Percentiles rank a stretch among this genome's conserved stretches.
These are phyloP conservation scores for Fusarium coicis DNA, from an alignment of 2,329 filamentous ascomycete species.

Conservation along the genomic window DNA sequence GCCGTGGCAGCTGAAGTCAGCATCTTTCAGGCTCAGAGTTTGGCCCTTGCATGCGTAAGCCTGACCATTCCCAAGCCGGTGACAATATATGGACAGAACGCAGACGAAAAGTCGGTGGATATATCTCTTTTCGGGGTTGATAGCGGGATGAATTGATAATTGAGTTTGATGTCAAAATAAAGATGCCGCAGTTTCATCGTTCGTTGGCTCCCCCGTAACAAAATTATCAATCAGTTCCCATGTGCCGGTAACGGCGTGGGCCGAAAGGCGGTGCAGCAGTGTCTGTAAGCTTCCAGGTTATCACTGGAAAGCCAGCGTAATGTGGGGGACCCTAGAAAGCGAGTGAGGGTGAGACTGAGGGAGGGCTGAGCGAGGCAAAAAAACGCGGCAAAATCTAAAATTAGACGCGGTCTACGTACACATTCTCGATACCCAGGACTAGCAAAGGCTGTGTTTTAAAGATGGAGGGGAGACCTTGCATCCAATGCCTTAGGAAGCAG, in stretches of 20 bases:
- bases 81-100: not conserved
- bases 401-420: slow-evolving; percentile 31
- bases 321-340: not conserved
- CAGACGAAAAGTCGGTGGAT: not conserved
- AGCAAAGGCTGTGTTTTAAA: slow-evolving; percentile 33
- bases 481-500: too few species aligned
- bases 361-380: slow-evolving; percentile 40
- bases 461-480: slow-evolving; percentile 31
- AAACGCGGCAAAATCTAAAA: slow-evolving; percentile 38
- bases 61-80: not conserved
- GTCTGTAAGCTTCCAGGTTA: not conserved
- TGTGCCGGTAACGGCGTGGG: not conserved
- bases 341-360: not conserved
- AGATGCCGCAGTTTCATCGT: not conserved
- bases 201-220: not conserved
- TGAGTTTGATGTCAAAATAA: not conserved
- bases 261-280: slow-evolving; percentile 3
- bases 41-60: slow-evolving; percentile 9
- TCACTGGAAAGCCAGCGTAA: not conserved
- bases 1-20: not conserved
- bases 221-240: slow-evolving; percentile 1
- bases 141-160: not conserved
- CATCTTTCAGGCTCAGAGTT: not conserved
- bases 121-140: not conserved
- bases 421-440: slow-evolving; percentile 22